Evolutionary conservation across 148 eudicot species (phyloP).

Genomic region (Diospyros kaki): DNA sequence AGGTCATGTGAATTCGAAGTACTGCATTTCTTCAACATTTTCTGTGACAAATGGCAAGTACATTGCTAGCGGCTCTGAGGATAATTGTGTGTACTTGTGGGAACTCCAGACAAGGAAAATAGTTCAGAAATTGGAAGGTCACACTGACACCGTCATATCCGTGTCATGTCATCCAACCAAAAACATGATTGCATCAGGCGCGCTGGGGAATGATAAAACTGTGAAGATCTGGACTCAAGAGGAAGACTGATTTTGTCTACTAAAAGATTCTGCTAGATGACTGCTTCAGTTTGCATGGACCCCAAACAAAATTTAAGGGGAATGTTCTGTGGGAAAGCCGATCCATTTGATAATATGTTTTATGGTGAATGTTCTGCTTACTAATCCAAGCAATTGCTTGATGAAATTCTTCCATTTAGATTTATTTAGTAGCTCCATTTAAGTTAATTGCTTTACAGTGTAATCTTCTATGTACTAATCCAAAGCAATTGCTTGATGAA

Average conservation of each 20-base stretch:
- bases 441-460: no score
- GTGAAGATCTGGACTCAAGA: constrained; percentile 84
- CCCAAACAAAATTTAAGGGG: background rate
- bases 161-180: constrained; percentile 84
- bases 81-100: constrained; percentile 81
- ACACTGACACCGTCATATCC: constrained; percentile 76
- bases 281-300: background rate
- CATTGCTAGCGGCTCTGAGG: constrained; percentile 94
- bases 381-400: background rate
- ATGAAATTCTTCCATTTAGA: background rate
- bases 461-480: no score
- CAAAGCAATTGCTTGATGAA: no score
- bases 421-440: background rate
- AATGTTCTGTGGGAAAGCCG: background rate
- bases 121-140: constrained; percentile 92
- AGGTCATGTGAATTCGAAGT: constrained; percentile 79
- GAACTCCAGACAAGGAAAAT: constrained; percentile 85
- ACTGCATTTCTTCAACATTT: constrained; percentile 79
- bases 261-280: background rate
- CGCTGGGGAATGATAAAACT: constrained; percentile 76
- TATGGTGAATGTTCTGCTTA: background rate
- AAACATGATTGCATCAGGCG: constrained; percentile 90
- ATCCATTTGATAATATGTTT: background rate
- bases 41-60: constrained; percentile 87
- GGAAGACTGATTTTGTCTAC: constrained; percentile 30